Base-by-base conservation (phyloP, 345 rosid genomes). In the Viola odorata region DNA sequence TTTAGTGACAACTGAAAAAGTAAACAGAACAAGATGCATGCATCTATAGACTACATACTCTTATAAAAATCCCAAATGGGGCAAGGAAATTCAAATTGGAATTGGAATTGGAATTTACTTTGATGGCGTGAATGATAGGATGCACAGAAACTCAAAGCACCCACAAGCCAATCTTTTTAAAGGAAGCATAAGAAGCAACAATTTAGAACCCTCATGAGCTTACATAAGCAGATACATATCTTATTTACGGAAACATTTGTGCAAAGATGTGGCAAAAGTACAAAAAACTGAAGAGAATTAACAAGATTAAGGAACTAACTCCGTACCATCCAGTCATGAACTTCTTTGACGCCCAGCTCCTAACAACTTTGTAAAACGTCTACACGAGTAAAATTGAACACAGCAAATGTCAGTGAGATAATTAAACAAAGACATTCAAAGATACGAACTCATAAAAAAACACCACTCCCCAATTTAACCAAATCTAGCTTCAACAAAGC, bases 301-400 rank as follows among this genome's bases (percentile, higher is more conserved):
- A 40, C 50, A 54, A 63, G 65, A 66, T 15, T 42, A 47, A 65
- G 32, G 58, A 60, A 59, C 48, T 69, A 59, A 63, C 5, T 37
- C 7, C 78, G 0, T 71, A 90, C 99, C 97, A 91, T 84, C 99
- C 97, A 49, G 96, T 91, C 94, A 95, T 88, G 81, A 95, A 95
- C 80, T 95, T 95, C 62, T 95, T 95, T 5, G 97, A 91, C 48
- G 97, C 96, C 99, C 99, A 95, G 87, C 99, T 91, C 78, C 88
- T 74, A 67, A 88, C 65, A 60, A 95, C 85, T 73, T 85, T 91
- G 89, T 79, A 86, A 76, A 88, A 86, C 0, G 96, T 88, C 97
- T 90, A 71, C 77, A 84, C 13, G 68, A 56, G 41, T 5, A 55
- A 66, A 66, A 10, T 17, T 13, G 38, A 48, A 10, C 13, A 58